A percentile compares a stretch with the other conserved stretches of the same genome.
These are phyloP conservation scores for Pseudogymnoascus sp. DNA, from an alignment of 2,329 filamentous ascomycete species.

Conservation along the genomic window DNA sequence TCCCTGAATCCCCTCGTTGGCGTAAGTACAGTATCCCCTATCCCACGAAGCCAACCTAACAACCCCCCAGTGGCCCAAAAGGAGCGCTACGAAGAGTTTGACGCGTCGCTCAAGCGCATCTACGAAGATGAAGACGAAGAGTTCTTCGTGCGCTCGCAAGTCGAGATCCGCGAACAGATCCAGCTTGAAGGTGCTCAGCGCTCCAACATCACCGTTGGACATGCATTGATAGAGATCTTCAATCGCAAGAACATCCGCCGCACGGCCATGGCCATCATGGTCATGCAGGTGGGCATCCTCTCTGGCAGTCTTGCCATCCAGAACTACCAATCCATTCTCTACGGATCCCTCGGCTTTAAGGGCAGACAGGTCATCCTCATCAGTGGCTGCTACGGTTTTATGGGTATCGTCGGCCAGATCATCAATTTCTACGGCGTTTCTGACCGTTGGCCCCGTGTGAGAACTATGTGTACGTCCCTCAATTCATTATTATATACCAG, in stretches of 20 bases:
- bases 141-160: conserved; percentile 19
- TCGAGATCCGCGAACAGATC: conserved; percentile 24
- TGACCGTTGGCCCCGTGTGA: conserved; percentile 26
- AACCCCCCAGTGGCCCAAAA: conserved; percentile 12
- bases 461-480: conserved; percentile 11
- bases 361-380: conserved; percentile 41
- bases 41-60: neutral
- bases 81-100: conserved; percentile 24
- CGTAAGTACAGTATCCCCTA: conserved; percentile 5
- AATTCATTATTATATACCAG: conserved; percentile 10
- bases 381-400: conserved; percentile 36
- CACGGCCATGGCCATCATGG: conserved; percentile 24
- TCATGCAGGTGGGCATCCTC: conserved; percentile 28
- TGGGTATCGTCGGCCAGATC: conserved; percentile 27
- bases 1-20: conserved; percentile 18
- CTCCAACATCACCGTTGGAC: neutral
- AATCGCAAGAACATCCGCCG: conserved; percentile 25
- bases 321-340: conserved; percentile 30
- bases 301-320: conserved; percentile 27
- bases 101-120: conserved; percentile 20
- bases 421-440: conserved; percentile 26
- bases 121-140: conserved; percentile 22
- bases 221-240: conserved; percentile 22
- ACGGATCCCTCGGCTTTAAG: conserved; percentile 39
- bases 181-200: conserved; percentile 16